Conservation (phyloP, 345 rosid species). For the Arabidopsis arenosa region DNA sequence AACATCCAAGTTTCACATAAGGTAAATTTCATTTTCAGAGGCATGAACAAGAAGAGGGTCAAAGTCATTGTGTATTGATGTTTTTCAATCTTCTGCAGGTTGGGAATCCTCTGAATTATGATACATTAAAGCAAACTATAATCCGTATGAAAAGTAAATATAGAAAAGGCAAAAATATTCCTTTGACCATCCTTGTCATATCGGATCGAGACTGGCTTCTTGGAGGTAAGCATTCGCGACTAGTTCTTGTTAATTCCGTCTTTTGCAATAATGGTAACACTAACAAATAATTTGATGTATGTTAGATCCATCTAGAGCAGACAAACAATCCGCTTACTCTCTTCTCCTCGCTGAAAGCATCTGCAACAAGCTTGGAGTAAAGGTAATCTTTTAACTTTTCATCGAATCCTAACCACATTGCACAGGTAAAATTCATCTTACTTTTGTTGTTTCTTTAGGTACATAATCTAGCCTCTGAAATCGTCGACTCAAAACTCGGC, state of each 20-base stretch:
- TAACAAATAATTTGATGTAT: too few species aligned
- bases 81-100: constrained; percentile 53
- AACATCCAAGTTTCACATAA: constrained; percentile 65
- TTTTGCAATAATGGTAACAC: too few species aligned
- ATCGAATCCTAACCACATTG: constrained; percentile 9
- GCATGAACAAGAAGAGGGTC: constrained; percentile 22
- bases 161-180: constrained; percentile 58
- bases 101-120: constrained; percentile 88
- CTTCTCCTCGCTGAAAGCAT: constrained; percentile 95
- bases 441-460: constrained; percentile 53
- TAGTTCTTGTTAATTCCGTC: too few species aligned
- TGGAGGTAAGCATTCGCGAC: too few species aligned
- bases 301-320: too few species aligned
- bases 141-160: constrained; percentile 56
- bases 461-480: constrained; percentile 93
- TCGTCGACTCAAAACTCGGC: constrained; percentile 88
- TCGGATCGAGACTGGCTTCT: too few species aligned
- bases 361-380: constrained; percentile 83
- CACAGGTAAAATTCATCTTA: constrained; percentile 26
- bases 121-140: constrained; percentile 71
- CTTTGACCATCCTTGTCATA: constrained; percentile 79
- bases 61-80: constrained; percentile 17
- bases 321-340: too few species aligned
- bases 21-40: constrained; percentile 51
- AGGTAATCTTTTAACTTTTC: constrained; percentile 49